Conservation (phyloP, 257 asterid genomes). For the Salvia splendens region DNA sequence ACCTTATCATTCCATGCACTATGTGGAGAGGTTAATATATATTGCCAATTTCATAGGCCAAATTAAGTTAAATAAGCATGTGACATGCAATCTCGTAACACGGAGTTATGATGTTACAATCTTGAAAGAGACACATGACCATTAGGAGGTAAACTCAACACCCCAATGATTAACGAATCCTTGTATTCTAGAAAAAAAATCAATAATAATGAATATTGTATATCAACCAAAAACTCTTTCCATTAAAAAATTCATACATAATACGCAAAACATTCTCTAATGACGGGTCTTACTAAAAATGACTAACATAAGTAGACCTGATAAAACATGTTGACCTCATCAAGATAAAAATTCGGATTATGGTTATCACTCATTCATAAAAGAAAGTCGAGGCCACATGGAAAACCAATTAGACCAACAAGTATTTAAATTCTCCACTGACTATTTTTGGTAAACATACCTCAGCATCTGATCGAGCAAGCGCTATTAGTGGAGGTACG, state of each 20-base stretch:
- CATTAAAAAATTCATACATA: background rate
- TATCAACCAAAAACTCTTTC: background rate
- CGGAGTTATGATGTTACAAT: slow-evolving; percentile 2
- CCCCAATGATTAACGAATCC: background rate
- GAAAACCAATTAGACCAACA: slow-evolving; percentile 20
- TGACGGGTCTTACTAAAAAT: background rate
- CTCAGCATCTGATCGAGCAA: slow-evolving; percentile 74
- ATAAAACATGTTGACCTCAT: slow-evolving; percentile 11
- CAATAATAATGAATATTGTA: background rate
- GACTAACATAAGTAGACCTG: background rate
- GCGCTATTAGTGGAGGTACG: slow-evolving; percentile 72
- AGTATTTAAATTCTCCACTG: background rate
- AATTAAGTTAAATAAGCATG: background rate
- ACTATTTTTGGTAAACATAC: slow-evolving; percentile 37
- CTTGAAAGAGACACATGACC: background rate
- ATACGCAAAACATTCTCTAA: background rate
- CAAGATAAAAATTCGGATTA: background rate
- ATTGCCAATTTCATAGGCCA: background rate
- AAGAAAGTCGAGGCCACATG: background rate
- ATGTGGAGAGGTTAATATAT: background rate
- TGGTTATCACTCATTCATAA: background rate
- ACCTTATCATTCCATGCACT: background rate
- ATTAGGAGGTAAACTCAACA: background rate
- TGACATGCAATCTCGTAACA: background rate
- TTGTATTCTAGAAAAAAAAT: background rate